Evolutionary conservation across 129 eudicot species (phyloP), one percentile per base, ranked within the genome.

Genomic region (Flaveria brownii): DNA sequence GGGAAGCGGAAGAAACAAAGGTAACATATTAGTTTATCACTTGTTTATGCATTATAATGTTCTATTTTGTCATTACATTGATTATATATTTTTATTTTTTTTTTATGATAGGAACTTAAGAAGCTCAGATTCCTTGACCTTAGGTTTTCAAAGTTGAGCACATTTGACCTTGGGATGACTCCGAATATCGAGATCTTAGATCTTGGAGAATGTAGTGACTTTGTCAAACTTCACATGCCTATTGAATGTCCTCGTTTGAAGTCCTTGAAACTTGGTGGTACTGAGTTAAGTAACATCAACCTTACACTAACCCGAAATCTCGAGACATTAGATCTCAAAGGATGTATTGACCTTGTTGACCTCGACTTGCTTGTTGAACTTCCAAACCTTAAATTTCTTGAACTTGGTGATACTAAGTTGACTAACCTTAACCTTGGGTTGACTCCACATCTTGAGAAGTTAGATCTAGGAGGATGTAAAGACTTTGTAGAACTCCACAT

Each of bases 1-100:
- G 76, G 76, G 36, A 71, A 51, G 51, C 12, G 39, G 52, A 22
- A 2, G 67, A 55, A 11, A 56, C 2, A 72, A 54, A 72, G 77
- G 77, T 72, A 33, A 66, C 55, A 33, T 41, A 17, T 17, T 67
- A 13, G 28, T 42, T 67, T 12, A 7, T 42, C 17, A 14, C 9
- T 68, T 68, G 4, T 55, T 36, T 54, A 72, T 30, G 1, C 16
- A 52, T 72, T 15, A 13, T 72, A 3, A 18, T 39, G 18, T 18
- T 23, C 33, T 36, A 22, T 63, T 72, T 18, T 72, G 52, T 55
- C 2, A 9, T 15, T 52, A 9, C 51, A 14, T 59, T n/a, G 11
- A 36, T n/a, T 8, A 15, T 0, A 2, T 25, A 50, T 18, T 10
- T 17, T 55, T 55, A 1, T 15, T 16, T 71, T 11, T 11, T 51